phyloP scores from a whole-genome alignment of 164 flowering plant genomes.

The Akebia trifoliata region DNA sequence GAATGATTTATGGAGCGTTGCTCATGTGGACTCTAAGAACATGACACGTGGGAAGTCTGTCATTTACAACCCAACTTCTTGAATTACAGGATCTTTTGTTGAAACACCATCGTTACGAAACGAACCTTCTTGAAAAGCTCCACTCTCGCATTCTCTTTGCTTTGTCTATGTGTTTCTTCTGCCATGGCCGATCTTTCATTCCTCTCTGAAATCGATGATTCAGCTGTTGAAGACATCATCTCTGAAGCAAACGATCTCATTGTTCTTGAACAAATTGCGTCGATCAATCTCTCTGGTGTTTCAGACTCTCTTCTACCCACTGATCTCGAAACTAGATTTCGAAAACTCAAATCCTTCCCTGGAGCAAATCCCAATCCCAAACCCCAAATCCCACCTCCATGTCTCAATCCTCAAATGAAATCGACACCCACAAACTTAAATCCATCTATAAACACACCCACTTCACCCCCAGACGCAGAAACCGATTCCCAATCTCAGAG shows the following conservation, averaged over 20 bases:
- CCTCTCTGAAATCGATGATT: constrained; percentile 48
- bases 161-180: not conserved
- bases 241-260: constrained; percentile 53
- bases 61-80: no score
- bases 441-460: constrained; percentile 4
- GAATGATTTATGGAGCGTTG: no score
- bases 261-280: constrained; percentile 60
- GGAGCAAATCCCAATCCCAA: constrained; percentile 3
- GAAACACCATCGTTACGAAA: no score
- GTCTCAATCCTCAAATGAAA: not conserved
- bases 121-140: no score
- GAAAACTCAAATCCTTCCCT: constrained; percentile 67
- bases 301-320: constrained; percentile 50
- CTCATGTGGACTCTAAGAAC: no score
- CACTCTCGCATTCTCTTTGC: not conserved
- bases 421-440: constrained; percentile 3
- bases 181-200: constrained; percentile 47
- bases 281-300: constrained; percentile 56
- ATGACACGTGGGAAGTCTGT: no score
- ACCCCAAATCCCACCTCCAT: not conserved
- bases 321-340: constrained; percentile 60
- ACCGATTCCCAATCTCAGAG: not conserved
- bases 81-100: no score
- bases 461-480: constrained; percentile 3
- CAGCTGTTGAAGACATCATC: constrained; percentile 55